These are phyloP conservation scores for Lycium barbarum DNA, from an alignment of 257 asterid species.

Conservation along the genomic window DNA sequence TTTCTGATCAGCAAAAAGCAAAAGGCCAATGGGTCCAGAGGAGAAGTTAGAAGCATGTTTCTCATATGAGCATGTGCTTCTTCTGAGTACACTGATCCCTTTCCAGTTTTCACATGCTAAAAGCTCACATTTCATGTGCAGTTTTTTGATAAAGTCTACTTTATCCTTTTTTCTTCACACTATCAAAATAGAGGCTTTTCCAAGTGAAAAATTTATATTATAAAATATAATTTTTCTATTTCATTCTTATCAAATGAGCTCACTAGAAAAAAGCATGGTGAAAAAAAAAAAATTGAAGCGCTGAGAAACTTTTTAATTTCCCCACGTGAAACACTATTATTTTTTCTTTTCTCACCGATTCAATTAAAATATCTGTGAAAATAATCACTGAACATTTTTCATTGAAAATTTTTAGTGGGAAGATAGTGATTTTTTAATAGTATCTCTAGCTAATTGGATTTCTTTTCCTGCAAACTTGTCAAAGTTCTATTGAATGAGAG, in stretches of 20 bases:
- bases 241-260: no score
- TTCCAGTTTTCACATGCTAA: constrained; percentile 50
- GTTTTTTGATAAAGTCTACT: background rate
- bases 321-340: no score
- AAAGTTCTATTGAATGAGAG: background rate
- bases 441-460: background rate
- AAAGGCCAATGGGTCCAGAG: background rate
- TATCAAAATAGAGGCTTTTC: no score
- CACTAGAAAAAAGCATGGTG: no score
- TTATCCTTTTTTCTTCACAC: background rate
- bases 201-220: no score
- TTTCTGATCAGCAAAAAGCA: constrained; percentile 17
- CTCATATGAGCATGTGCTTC: constrained; percentile 46
- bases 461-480: constrained; percentile 24
- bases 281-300: no score
- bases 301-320: background rate
- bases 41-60: constrained; percentile 37
- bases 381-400: no score
- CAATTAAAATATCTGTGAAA: no score
- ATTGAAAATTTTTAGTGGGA: no score
- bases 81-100: constrained; percentile 36
- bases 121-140: constrained; percentile 33
- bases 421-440: no score
- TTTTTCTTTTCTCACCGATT: no score
- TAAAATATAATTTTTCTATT: no score